phyloP scores from a whole-genome alignment of 2,329 filamentous ascomycete genomes.

The Alternaria atra region DNA sequence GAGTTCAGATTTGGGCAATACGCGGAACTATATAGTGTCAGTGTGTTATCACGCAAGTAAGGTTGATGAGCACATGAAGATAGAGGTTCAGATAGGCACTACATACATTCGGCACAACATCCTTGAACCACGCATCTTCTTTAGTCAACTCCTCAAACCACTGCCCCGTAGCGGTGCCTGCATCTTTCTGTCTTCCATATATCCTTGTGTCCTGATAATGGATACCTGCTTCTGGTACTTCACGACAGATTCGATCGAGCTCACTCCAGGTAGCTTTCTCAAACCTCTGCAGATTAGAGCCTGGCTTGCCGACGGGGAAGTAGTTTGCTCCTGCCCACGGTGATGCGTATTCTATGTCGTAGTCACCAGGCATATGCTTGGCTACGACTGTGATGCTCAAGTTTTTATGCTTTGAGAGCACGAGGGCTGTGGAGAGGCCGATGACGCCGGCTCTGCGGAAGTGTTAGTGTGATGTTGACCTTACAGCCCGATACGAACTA shows the following conservation, averaged over 20 bases:
- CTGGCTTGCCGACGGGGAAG: constrained; percentile 38
- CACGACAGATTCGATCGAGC: constrained; percentile 56
- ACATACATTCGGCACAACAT: constrained; percentile 72
- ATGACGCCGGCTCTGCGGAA: constrained; percentile 68
- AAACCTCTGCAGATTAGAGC: constrained; percentile 25
- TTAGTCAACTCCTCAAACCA: constrained; percentile 74
- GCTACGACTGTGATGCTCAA: constrained; percentile 69
- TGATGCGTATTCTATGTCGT: constrained; percentile 90
- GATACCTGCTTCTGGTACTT: constrained; percentile 78
- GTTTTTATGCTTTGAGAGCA: constrained; percentile 64
- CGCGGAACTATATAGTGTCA: constrained; percentile 62
- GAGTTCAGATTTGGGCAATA: constrained; percentile 65
- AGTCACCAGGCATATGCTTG: constrained; percentile 93
- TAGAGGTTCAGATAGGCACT: not conserved
- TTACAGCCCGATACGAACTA: not conserved
- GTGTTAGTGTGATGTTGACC: constrained; percentile 16
- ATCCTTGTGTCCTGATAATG: constrained; percentile 73
- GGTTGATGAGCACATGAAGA: not conserved
- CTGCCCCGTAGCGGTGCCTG: constrained; percentile 60
- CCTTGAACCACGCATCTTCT: constrained; percentile 76
- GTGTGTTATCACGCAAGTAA: not conserved
- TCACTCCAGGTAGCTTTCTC: constrained; percentile 59
- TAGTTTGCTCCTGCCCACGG: constrained; percentile 84
- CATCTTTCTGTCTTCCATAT: constrained; percentile 72
- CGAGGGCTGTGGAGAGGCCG: constrained; percentile 71